These are phyloP conservation scores for Metrosideros polymorpha DNA, from an alignment of 441 rosid species.

Conservation along the genomic window DNA sequence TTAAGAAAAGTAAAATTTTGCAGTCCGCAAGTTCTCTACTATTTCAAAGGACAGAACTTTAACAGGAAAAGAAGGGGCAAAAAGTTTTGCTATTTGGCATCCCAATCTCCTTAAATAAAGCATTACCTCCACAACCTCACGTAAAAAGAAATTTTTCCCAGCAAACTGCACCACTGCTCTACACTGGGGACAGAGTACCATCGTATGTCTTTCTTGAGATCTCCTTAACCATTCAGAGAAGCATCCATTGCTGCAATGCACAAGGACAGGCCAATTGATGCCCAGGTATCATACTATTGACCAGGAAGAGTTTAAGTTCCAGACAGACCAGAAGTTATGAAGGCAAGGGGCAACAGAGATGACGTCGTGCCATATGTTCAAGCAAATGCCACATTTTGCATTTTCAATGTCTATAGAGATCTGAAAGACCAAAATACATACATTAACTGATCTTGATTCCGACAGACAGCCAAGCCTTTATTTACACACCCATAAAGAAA, in stretches of 20 bases:
- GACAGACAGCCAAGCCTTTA: not conserved
- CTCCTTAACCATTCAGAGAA: constrained; percentile 95
- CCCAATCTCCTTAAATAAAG: not conserved
- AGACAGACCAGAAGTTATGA: constrained; percentile 80
- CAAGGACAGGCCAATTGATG: constrained; percentile 6
- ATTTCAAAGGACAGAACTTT: not conserved
- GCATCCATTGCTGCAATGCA: constrained; percentile 76
- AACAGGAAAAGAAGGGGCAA: not conserved
- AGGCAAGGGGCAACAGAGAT: constrained; percentile 93
- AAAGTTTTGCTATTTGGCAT: not conserved
- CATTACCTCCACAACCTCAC: constrained; percentile 68
- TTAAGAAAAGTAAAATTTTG: not conserved
- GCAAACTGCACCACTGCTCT: constrained; percentile 77
- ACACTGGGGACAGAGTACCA: constrained; percentile 90
- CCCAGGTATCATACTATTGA: not conserved
- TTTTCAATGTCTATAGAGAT: constrained; percentile 62
- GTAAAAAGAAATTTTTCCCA: constrained; percentile 83
- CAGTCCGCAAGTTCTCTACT: not conserved
- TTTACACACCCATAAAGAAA: not conserved
- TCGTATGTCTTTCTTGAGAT: constrained; percentile 54
- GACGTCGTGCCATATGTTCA: constrained; percentile 89
- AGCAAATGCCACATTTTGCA: constrained; percentile 89
- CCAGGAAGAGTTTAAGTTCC: not conserved
- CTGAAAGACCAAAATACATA: constrained; percentile 26
- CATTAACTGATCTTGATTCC: not conserved